A percentile compares a stretch with the other conserved stretches of the same genome.
phyloP scores from a whole-genome alignment of 169 alveolate genomes.

The Plasmodium knowlesi region DNA sequence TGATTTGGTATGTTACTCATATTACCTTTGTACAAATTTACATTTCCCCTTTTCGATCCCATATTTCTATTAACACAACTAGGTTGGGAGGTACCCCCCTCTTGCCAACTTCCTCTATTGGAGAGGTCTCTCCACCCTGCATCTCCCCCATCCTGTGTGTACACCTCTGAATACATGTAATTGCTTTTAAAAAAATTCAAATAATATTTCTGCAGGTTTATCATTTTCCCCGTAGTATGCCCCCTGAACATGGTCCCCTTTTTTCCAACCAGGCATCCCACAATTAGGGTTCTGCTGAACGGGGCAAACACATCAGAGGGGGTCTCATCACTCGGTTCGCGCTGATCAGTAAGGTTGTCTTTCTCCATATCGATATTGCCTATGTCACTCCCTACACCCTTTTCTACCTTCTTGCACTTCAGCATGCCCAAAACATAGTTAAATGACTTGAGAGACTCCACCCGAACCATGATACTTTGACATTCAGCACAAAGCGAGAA shows the following conservation, averaged over 20 bases:
- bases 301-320: not conserved
- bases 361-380: not conserved
- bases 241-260: slow-evolving; percentile 7
- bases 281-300: slow-evolving; percentile 13
- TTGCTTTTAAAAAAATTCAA: slow-evolving; percentile 23
- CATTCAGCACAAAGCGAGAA: slow-evolving; percentile 44
- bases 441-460: slow-evolving; percentile 42
- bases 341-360: not conserved
- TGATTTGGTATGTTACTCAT: not conserved
- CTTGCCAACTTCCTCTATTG: not conserved
- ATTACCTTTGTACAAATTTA: not conserved
- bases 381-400: not conserved
- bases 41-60: not conserved
- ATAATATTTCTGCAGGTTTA: slow-evolving; percentile 14
- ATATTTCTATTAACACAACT: not conserved
- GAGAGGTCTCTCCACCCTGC: not conserved
- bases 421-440: not conserved
- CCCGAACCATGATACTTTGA: slow-evolving; percentile 8
- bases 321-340: not conserved
- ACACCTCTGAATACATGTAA: not conserved
- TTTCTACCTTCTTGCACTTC: not conserved
- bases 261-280: not conserved
- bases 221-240: slow-evolving; percentile 19
- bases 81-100: not conserved
- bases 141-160: not conserved